phyloP scores from a whole-genome alignment of 208 protist genomes.

The Leishmania major region DNA sequence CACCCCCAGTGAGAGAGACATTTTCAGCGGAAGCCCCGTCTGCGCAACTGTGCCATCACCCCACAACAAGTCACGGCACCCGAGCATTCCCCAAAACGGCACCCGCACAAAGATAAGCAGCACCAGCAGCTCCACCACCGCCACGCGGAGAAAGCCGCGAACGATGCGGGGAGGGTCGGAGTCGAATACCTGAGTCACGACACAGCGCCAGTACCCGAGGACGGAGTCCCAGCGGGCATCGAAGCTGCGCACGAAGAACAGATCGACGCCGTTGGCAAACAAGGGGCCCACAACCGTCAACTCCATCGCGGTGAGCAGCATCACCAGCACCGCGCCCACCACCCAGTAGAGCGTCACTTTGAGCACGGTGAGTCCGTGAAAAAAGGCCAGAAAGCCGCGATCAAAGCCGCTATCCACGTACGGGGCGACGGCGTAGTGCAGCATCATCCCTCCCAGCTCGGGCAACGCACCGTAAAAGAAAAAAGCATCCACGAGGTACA shows the following conservation, averaged over 20 bases:
- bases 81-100: conserved; percentile 40
- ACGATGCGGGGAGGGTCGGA: conserved; percentile 49
- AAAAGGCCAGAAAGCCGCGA: conserved; percentile 29
- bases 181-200: conserved; percentile 71
- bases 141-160: conserved; percentile 48
- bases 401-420: conserved; percentile 53
- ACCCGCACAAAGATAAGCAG: conserved; percentile 59
- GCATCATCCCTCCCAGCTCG: conserved; percentile 47
- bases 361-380: conserved; percentile 38
- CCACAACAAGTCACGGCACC: conserved; percentile 27
- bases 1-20: conserved; percentile 11
- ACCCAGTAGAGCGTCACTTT: conserved; percentile 64
- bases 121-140: conserved; percentile 47
- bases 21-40: conserved; percentile 11
- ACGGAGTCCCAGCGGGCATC: conserved; percentile 56
- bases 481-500: conserved; percentile 55
- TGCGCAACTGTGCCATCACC: conserved; percentile 9
- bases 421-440: conserved; percentile 62
- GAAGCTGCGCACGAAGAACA: conserved; percentile 77
- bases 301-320: conserved; percentile 63
- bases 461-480: conserved; percentile 58
- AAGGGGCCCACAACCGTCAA: conserved; percentile 51
- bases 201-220: conserved; percentile 53
- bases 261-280: conserved; percentile 83
- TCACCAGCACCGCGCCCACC: conserved; percentile 45